These are phyloP conservation scores for Magnusiomyces fungicola DNA, from an alignment of 1,139 yeast genomes.

Conservation along the genomic window DNA sequence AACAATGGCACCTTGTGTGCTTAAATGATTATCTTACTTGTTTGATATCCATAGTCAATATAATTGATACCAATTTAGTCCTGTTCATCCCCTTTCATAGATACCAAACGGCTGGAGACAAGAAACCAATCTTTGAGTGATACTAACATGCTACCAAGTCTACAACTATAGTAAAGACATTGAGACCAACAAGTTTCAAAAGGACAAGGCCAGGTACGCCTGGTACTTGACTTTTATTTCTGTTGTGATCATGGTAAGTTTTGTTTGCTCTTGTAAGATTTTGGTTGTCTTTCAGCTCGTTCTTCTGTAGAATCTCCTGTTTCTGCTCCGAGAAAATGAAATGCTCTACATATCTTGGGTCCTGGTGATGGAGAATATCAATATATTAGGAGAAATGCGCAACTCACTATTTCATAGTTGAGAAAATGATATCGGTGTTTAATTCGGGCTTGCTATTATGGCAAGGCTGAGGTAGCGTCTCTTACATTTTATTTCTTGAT, in stretches of 20 bases:
- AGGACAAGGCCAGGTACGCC: conserved; percentile 28
- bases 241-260: conserved; percentile 28
- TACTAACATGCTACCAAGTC: conserved; percentile 17
- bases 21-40: too few species aligned
- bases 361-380: conserved; percentile 4
- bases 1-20: too few species aligned
- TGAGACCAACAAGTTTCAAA: conserved; percentile 28
- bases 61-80: too few species aligned
- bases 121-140: neutral
- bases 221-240: conserved; percentile 28
- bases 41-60: too few species aligned
- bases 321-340: conserved; percentile 4
- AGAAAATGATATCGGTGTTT: neutral
- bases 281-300: neutral
- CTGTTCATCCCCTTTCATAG: too few species aligned
- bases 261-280: conserved; percentile 4
- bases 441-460: neutral
- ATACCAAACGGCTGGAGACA: neutral
- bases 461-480: too few species aligned
- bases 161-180: conserved; percentile 29
- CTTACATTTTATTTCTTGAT: neutral
- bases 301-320: neutral
- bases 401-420: neutral
- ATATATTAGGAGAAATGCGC: neutral
- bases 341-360: conserved; percentile 3